Base-by-base conservation (phyloP, 2,329 filamentous ascomycete species). In the Cordyceps pruinosa region DNA sequence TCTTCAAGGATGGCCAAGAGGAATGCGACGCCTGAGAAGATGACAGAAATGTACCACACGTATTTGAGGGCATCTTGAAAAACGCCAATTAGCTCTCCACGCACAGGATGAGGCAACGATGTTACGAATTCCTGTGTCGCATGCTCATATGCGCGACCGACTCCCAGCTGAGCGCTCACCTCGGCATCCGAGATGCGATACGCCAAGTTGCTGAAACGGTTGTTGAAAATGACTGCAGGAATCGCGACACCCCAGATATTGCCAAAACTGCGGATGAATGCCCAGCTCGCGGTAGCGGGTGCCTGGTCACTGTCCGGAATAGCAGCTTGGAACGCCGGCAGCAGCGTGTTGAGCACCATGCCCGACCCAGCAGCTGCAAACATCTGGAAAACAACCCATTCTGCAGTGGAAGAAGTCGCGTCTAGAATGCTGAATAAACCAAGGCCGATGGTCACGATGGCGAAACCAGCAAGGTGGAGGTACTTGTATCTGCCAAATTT, bases 241-340 rank as follows among this genome's bases (percentile, higher is more conserved):
- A 81, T 70, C 0, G 75, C 70, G 1, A 79, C 71, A 4, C 77
- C 76, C 62, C 78, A 73, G 3, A 76, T 70, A 7, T 66, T 61
- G 0, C 77, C 78, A 7, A 80, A 70, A 4, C 66, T 70, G 5
- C 77, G 71, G 37, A 76, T 68, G 56, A 79, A 81, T 0, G 65
- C 63, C 66, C 70, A 77, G 21, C 72, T 72, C 0, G 68, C 68
- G 1, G 71, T 71, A 0, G 72, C 70, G 0, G 66, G 62, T 1
- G 71, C 69, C 10, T 67, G 63, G 49, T 78, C 73, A 0, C 57
- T 55, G 39, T 76, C 72, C 0, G 60, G 44, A 0, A 73, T 48
- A 0, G 63, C 53, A 0, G 72, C 75, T 58, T 76, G 74, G 15
- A 75, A 71, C 0, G 76, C 73, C 0, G 77, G 73, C 1, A 77